Evolutionary conservation across 2,329 filamentous ascomycete genomes (phyloP), one percentile per base, ranked within the genome.

Genomic region (Hypoxylon sp.): DNA sequence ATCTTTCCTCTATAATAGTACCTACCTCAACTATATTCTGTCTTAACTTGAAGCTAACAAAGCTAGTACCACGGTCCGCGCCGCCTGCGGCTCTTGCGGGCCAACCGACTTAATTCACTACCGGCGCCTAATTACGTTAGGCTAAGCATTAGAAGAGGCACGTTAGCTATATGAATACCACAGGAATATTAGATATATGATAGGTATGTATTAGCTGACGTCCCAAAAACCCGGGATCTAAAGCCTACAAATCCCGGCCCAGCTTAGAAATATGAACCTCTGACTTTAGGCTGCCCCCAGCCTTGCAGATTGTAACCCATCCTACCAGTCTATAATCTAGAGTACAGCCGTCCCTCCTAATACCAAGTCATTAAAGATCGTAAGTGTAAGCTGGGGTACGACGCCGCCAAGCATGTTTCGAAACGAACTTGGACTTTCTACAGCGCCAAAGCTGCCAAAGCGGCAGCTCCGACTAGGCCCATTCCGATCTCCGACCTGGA

Each of bases 391-490:
- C n/a, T 40, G 27, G 53, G 8, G 25, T 37, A n/a, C 40, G 37
- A 17, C 27, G 22, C 27, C n/a, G 51, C 46, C 44, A 7, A 50
- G 20, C 31, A 30, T 33, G 27, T 11, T 44, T 20, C 2, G 46
- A 42, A 22, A 31, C 10, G 33, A 59, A 22, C 11, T 10, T 11
- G 6, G 25, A 5, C 5, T 2, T 37, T 20, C 51, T 75, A 79
- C 42, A 79, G 44, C 5, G 72, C 75, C 2, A 76, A 48, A 50
- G 75, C 72, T 3, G 76, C 77, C 2, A 76, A 53, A 22, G 72
- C 69, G 7, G 70, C 74, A 20, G 66, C 73, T 25, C 78, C 77
- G 46, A 78, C 25, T 31, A 79, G 49, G 6, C 77, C 76, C 42
- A 76, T 61, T 10, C 74, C 72, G 11, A 77, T 17, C 27, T 74